These are phyloP conservation scores for Alternaria solani DNA, from an alignment of 2,329 filamentous ascomycete species.

Conservation along the genomic window DNA sequence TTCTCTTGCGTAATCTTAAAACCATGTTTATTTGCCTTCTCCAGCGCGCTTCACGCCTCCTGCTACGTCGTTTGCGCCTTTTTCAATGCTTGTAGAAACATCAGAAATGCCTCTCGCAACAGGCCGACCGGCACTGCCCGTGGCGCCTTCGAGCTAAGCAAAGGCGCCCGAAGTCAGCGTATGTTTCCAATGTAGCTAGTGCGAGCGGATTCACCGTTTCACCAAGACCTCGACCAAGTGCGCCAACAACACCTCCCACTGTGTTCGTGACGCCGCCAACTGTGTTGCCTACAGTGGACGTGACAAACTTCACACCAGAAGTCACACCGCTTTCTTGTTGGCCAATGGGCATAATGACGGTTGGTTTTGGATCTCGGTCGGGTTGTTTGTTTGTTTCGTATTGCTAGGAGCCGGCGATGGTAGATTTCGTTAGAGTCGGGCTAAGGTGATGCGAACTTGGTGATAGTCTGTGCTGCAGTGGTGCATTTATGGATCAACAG, in stretches of 20 bases:
- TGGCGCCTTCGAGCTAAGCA: conserved; percentile 52
- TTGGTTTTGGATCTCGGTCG: conserved; percentile 5
- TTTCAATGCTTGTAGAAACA: conserved; percentile 56
- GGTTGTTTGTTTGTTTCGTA: conserved; percentile 3
- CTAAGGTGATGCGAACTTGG: conserved; percentile 13
- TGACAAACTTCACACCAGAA: conserved; percentile 63
- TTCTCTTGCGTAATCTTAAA: not conserved
- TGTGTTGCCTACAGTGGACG: conserved; percentile 64
- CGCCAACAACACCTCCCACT: conserved; percentile 61
- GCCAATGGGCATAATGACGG: conserved; percentile 45
- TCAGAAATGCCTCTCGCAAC: conserved; percentile 55
- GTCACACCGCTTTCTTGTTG: conserved; percentile 57
- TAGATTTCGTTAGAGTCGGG: conserved; percentile 13
- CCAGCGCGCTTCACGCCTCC: conserved; percentile 58
- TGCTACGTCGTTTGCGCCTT: conserved; percentile 53
- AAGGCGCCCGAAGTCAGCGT: conserved; percentile 4
- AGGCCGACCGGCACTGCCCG: conserved; percentile 53
- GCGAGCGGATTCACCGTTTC: conserved; percentile 43
- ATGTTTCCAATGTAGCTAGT: conserved; percentile 2
- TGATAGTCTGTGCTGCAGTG: conserved; percentile 6
- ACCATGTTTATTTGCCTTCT: conserved; percentile 52
- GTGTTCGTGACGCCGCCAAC: conserved; percentile 63
- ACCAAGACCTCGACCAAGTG: conserved; percentile 55
- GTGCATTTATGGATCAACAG: conserved; percentile 15
- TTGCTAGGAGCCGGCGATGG: not conserved